phyloP scores from a whole-genome alignment of 129 eudicot genomes.

The Pseudognaphalium luteoalbum region DNA sequence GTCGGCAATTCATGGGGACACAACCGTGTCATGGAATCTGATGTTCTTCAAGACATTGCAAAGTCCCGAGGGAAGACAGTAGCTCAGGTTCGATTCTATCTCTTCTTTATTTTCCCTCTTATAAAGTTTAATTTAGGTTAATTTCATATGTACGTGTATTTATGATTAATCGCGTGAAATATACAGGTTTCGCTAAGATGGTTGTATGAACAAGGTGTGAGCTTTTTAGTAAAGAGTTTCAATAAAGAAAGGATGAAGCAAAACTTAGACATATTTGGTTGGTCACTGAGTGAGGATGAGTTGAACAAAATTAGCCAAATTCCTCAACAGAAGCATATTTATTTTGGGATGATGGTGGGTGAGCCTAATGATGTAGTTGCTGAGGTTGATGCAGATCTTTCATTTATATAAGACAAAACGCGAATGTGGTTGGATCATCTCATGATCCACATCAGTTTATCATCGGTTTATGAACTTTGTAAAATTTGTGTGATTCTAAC shows the following conservation, averaged over 20 bases:
- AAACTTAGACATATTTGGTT: constrained; percentile 49
- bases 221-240: constrained; percentile 49
- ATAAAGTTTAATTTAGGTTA: background rate
- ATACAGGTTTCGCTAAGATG: constrained; percentile 52
- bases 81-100: constrained; percentile 43
- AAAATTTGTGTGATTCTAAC: too few relatives aligned
- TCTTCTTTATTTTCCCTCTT: background rate
- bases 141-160: background rate
- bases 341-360: constrained; percentile 8
- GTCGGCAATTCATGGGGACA: constrained; percentile 30
- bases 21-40: constrained; percentile 32
- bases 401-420: constrained; percentile 10
- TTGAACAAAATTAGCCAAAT: constrained; percentile 39
- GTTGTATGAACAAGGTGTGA: constrained; percentile 63
- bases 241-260: constrained; percentile 50
- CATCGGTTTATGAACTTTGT: too few relatives aligned
- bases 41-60: constrained; percentile 52
- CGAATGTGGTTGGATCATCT: too few relatives aligned
- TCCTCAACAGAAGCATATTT: constrained; percentile 51
- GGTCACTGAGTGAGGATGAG: constrained; percentile 47
- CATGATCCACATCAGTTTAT: too few relatives aligned
- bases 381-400: constrained; percentile 49
- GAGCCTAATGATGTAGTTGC: constrained; percentile 41
- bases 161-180: background rate
- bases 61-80: constrained; percentile 47